These are phyloP conservation scores for Exobasidium cylindrosporum DNA, from an alignment of 1,284 basidiomycete species.

Conservation along the genomic window DNA sequence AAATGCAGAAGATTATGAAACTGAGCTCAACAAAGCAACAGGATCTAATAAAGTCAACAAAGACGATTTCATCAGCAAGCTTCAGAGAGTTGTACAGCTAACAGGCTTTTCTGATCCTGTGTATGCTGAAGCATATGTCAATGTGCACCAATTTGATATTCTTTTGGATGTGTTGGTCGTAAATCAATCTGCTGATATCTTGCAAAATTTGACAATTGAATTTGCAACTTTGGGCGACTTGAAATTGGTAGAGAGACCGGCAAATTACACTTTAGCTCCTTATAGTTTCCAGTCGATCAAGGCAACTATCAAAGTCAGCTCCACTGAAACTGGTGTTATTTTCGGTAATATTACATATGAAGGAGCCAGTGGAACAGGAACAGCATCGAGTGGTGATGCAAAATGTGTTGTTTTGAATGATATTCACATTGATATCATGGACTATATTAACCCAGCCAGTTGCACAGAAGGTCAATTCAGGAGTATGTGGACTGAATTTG, in stretches of 20 bases:
- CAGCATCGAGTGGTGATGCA: slow-evolving; percentile 59
- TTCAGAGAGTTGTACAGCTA: slow-evolving; percentile 90
- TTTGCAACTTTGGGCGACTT: slow-evolving; percentile 96
- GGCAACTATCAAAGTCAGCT: slow-evolving; percentile 85
- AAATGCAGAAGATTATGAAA: slow-evolving; percentile 67
- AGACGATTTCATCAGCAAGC: slow-evolving; percentile 95
- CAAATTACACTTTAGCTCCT: slow-evolving; percentile 87
- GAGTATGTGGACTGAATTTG: slow-evolving; percentile 92
- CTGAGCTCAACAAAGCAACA: slow-evolving; percentile 85
- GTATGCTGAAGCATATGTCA: slow-evolving; percentile 96
- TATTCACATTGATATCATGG: slow-evolving; percentile 99
- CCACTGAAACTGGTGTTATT: slow-evolving; percentile 93
- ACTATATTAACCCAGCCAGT: slow-evolving; percentile 96
- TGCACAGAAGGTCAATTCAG: slow-evolving; percentile 89
- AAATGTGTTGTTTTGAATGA: slow-evolving; percentile 84
- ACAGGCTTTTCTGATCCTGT: slow-evolving; percentile 98
- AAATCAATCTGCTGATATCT: slow-evolving; percentile 89
- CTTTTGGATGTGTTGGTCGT: slow-evolving; percentile 88
- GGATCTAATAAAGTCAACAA: slow-evolving; percentile 72
- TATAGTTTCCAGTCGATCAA: slow-evolving; percentile 98
- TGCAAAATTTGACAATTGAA: slow-evolving; percentile 95
- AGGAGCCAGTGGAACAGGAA: slow-evolving; percentile 42
- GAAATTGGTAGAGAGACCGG: slow-evolving; percentile 91
- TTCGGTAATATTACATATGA: slow-evolving; percentile 98
- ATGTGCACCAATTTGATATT: slow-evolving; percentile 98